These are phyloP conservation scores for Prunus mongolica DNA, from an alignment of 306 rosid genomes.

Conservation along the genomic window DNA sequence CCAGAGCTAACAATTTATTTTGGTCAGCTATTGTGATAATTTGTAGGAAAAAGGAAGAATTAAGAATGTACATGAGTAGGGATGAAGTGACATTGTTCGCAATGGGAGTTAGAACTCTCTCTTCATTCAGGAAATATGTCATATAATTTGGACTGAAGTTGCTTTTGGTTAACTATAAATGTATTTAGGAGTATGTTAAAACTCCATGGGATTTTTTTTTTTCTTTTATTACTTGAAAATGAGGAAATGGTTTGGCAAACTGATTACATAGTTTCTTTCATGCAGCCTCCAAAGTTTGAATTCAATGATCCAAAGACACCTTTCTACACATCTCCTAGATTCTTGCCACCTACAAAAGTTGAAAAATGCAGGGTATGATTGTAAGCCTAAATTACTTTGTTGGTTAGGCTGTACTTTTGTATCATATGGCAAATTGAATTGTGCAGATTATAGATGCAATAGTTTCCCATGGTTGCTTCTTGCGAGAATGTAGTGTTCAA, in stretches of 20 bases:
- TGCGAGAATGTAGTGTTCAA: slow-evolving; percentile 77
- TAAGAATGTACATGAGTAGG: too few species aligned
- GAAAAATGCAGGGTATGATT: slow-evolving; percentile 87
- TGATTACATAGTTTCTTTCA: slow-evolving; percentile 19
- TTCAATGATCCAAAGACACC: slow-evolving; percentile 96
- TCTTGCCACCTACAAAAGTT: slow-evolving; percentile 95
- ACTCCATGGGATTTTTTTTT: neutral
- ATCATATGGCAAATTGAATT: slow-evolving; percentile 14
- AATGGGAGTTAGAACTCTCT: too few species aligned
- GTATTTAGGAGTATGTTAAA: too few species aligned
- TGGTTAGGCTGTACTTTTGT: slow-evolving; percentile 12
- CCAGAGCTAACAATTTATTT: too few species aligned
- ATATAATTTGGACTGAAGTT: too few species aligned
- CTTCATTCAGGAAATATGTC: too few species aligned
- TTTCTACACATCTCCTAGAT: slow-evolving; percentile 93
- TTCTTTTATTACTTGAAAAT: neutral
- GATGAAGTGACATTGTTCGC: too few species aligned
- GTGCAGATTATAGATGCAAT: slow-evolving; percentile 83
- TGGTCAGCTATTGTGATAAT: too few species aligned
- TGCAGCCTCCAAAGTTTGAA: slow-evolving; percentile 81
- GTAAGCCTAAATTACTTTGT: slow-evolving; percentile 10
- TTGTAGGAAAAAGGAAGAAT: too few species aligned
- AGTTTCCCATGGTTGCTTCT: slow-evolving; percentile 93
- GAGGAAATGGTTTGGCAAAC: slow-evolving; percentile 6
- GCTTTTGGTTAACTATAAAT: too few species aligned